These are phyloP conservation scores for Hymenoscyphus fraxineus DNA, from an alignment of 2,329 filamentous ascomycete species.

Conservation along the genomic window DNA sequence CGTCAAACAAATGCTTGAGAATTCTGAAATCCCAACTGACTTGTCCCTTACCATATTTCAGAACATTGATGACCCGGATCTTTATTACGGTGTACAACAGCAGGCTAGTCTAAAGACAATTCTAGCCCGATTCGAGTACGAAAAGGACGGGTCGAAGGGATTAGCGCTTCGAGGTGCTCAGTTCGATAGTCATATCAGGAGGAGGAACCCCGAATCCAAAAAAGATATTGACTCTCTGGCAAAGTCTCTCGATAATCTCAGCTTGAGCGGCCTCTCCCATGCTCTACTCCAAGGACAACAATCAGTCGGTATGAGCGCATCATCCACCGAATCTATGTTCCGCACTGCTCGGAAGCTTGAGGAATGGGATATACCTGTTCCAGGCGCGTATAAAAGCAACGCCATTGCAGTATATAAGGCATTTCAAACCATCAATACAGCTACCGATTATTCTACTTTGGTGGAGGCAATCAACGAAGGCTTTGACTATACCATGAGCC, in stretches of 20 bases:
- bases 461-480: conserved; percentile 59
- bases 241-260: conserved; percentile 73
- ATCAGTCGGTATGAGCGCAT: conserved; percentile 51
- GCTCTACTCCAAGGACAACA: conserved; percentile 69
- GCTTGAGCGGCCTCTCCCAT: conserved; percentile 80
- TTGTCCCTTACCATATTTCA: conserved; percentile 80
- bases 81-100: conserved; percentile 88
- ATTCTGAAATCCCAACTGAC: conserved; percentile 52
- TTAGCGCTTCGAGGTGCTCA: conserved; percentile 87
- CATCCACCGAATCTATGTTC: conserved; percentile 68
- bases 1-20: conserved; percentile 40
- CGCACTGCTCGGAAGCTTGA: conserved; percentile 77
- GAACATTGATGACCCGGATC: conserved; percentile 91
- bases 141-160: conserved; percentile 80
- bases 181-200: conserved; percentile 78
- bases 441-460: conserved; percentile 52
- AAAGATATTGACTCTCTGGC: conserved; percentile 67
- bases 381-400: conserved; percentile 57
- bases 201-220: conserved; percentile 50
- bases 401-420: conserved; percentile 72
- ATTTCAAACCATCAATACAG: conserved; percentile 73
- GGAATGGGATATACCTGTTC: conserved; percentile 85
- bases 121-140: conserved; percentile 79
- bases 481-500: conserved; percentile 56
- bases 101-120: conserved; percentile 72